Conservation (phyloP, 2,329 filamentous ascomycete species). For the Talaromyces sp. region DNA sequence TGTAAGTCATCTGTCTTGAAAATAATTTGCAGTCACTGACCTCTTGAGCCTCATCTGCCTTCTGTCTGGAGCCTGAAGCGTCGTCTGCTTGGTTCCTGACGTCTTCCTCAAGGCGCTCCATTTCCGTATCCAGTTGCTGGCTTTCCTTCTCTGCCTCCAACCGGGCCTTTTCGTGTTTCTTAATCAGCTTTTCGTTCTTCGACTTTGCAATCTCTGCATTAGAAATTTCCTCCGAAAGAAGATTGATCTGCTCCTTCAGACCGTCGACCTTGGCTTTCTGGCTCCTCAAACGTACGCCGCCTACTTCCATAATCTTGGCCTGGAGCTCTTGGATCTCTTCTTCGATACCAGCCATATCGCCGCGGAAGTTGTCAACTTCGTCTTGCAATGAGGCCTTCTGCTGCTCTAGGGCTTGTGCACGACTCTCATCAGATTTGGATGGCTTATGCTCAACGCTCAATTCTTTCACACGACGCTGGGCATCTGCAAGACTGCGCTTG, state of each 20-base stretch:
- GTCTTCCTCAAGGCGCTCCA: constrained; percentile 73
- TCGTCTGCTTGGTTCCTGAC: constrained; percentile 70
- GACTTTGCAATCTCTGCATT: constrained; percentile 80
- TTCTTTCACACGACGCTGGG: constrained; percentile 79
- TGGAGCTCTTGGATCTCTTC: constrained; percentile 89
- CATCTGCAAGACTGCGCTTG: constrained; percentile 76
- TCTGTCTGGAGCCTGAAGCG: constrained; percentile 65
- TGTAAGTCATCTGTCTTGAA: constrained; percentile 15
- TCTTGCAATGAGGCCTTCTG: constrained; percentile 69
- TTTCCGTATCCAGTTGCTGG: constrained; percentile 63
- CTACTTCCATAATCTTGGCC: constrained; percentile 97
- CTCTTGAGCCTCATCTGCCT: constrained; percentile 76
- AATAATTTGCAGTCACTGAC: constrained; percentile 24
- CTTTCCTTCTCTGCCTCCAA: constrained; percentile 75
- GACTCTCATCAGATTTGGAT: constrained; percentile 71
- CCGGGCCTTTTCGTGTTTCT: constrained; percentile 79
- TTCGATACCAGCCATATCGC: constrained; percentile 84
- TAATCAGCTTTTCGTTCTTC: constrained; percentile 88
- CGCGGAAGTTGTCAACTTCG: constrained; percentile 72
- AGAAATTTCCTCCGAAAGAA: constrained; percentile 74
- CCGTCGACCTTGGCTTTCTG: constrained; percentile 89
- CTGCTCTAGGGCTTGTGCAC: constrained; percentile 67
- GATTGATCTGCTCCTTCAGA: constrained; percentile 77
- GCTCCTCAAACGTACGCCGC: constrained; percentile 82
- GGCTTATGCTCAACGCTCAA: constrained; percentile 74